A percentile compares a stretch with the other conserved stretches of the same genome.
phyloP scores from a whole-genome alignment of 352 stramenopile genomes.

The Phytophthora pseudosyringae region DNA sequence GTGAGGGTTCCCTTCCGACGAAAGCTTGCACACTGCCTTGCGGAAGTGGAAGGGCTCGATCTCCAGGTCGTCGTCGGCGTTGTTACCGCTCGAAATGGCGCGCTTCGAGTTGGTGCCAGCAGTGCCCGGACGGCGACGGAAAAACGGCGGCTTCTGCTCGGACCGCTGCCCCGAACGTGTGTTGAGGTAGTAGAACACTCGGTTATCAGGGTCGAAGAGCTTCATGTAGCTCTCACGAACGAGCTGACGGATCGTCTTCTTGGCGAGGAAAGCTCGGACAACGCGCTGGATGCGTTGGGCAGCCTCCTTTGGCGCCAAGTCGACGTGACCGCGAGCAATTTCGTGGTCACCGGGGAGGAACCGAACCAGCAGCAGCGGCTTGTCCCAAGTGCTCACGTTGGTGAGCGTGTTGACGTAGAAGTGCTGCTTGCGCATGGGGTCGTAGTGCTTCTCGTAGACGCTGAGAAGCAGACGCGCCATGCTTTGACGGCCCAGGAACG shows the following conservation, averaged over 20 bases:
- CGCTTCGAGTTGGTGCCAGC: slow-evolving; percentile 3
- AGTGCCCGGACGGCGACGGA: slow-evolving; percentile 37
- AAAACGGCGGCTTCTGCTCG: slow-evolving; percentile 54
- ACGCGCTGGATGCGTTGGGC: slow-evolving; percentile 59
- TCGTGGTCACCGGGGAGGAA: slow-evolving; percentile 44
- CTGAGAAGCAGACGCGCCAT: slow-evolving; percentile 45
- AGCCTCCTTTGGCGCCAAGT: slow-evolving; percentile 43
- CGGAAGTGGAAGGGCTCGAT: slow-evolving; percentile 73
- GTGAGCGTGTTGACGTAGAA: slow-evolving; percentile 75
- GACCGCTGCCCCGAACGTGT: slow-evolving; percentile 50
- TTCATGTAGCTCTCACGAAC: slow-evolving; percentile 82
- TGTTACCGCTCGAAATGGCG: not conserved
- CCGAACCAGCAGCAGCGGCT: slow-evolving; percentile 47
- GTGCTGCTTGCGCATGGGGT: slow-evolving; percentile 63
- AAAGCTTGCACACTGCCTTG: slow-evolving; percentile 67
- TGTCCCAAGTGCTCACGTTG: slow-evolving; percentile 69
- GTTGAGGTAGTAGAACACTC: slow-evolving; percentile 78
- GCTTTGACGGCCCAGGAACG: slow-evolving; percentile 47
- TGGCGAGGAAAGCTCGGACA: slow-evolving; percentile 47
- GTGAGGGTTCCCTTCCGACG: slow-evolving; percentile 49
- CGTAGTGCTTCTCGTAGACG: slow-evolving; percentile 69
- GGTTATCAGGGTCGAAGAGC: slow-evolving; percentile 55
- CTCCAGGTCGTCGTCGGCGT: slow-evolving; percentile 54
- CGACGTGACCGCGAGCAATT: slow-evolving; percentile 21
- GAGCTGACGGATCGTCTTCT: slow-evolving; percentile 43